Percentiles rank a stretch among this genome's conserved stretches.
phyloP scores from a whole-genome alignment of 371 early-diverging fungal species.

The Circinella umbellata region DNA sequence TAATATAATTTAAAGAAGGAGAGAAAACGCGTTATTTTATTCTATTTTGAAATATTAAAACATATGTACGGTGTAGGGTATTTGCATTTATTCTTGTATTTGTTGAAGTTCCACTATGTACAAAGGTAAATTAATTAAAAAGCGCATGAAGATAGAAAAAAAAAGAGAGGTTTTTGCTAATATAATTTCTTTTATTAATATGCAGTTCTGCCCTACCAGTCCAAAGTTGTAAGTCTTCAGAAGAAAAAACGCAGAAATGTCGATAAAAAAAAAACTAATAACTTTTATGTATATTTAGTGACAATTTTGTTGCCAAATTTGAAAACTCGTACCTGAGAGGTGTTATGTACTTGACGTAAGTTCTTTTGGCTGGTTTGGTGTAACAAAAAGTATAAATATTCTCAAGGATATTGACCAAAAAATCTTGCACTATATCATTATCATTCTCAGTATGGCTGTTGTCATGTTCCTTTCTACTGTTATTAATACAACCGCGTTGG shows the following conservation, averaged over 20 bases:
- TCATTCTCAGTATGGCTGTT: constrained; percentile 32
- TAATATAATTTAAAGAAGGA: background rate
- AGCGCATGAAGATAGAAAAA: background rate
- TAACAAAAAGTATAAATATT: background rate
- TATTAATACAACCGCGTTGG: constrained; percentile 32
- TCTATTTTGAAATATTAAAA: too few species aligned
- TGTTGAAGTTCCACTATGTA: constrained; percentile 51
- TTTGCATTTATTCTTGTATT: constrained; percentile 52
- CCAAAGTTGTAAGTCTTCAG: constrained; percentile 46
- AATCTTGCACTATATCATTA: background rate
- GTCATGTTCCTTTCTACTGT: constrained; percentile 48
- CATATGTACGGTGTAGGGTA: constrained; percentile 24
- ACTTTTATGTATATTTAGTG: constrained; percentile 25
- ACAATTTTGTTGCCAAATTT: constrained; percentile 41
- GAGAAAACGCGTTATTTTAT: background rate
- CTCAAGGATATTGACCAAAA: background rate
- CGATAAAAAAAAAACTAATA: background rate
- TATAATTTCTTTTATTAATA: background rate
- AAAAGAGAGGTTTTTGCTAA: background rate
- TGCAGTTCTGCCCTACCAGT: constrained; percentile 50
- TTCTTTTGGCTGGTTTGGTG: background rate
- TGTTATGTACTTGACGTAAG: constrained; percentile 44
- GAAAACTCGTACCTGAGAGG: constrained; percentile 46
- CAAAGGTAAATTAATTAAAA: constrained; percentile 30
- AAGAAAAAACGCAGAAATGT: background rate